These are phyloP conservation scores for Podosphaera fusca DNA, from an alignment of 2,329 filamentous ascomycete genomes.

Conservation along the genomic window DNA sequence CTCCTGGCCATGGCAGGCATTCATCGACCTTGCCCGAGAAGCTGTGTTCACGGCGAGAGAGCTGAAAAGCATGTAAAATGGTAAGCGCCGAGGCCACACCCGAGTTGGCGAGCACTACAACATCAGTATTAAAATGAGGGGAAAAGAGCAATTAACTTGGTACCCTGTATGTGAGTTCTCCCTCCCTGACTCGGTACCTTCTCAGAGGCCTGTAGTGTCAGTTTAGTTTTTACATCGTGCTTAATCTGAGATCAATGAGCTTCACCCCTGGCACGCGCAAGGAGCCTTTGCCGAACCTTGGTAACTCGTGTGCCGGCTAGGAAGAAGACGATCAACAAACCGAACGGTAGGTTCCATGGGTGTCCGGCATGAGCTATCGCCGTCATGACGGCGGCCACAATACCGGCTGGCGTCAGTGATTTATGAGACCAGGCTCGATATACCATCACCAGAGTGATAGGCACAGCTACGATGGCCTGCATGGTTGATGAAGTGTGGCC, in stretches of 20 bases:
- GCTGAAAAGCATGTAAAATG: slow-evolving; percentile 36
- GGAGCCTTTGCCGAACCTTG: slow-evolving; percentile 29
- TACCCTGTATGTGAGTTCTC: slow-evolving; percentile 60
- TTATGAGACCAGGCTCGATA: slow-evolving; percentile 47
- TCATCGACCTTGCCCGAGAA: slow-evolving; percentile 6
- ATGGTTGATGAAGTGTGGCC: slow-evolving; percentile 17
- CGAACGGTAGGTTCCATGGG: slow-evolving; percentile 83
- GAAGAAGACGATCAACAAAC: slow-evolving; percentile 65
- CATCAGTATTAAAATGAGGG: slow-evolving; percentile 1
- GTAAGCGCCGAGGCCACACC: slow-evolving; percentile 45
- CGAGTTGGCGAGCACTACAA: slow-evolving; percentile 60
- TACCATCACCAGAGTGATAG: slow-evolving; percentile 35
- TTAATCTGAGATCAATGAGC: slow-evolving; percentile 38
- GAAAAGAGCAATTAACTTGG: neutral
- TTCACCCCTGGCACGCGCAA: neutral
- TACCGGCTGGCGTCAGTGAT: slow-evolving; percentile 56
- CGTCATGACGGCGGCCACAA: slow-evolving; percentile 48
- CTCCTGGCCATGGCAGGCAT: slow-evolving; percentile 38
- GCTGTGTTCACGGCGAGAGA: slow-evolving; percentile 22
- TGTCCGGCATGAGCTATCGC: slow-evolving; percentile 69
- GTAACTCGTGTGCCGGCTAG: slow-evolving; percentile 64
- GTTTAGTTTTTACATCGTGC: slow-evolving; percentile 56
- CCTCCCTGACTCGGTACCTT: slow-evolving; percentile 56
- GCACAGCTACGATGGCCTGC: slow-evolving; percentile 33
- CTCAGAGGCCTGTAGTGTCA: slow-evolving; percentile 60